Percentiles rank a stretch among this genome's conserved stretches.
Evolutionary conservation across 805 yeast species (phyloP).

Genomic region (Barnettozyma populi): DNA sequence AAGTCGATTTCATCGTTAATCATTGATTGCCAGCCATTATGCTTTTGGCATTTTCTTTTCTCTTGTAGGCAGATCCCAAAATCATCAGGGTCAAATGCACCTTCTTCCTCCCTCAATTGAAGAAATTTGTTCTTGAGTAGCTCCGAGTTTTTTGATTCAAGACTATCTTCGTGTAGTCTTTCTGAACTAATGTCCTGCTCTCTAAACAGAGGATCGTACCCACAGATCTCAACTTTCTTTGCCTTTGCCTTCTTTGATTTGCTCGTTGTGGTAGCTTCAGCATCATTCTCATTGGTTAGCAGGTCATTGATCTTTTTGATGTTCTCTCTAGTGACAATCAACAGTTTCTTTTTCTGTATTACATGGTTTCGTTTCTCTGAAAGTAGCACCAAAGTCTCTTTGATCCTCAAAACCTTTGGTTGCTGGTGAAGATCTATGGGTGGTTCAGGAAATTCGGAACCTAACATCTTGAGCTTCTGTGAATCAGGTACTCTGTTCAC

Average conservation of each 20-base stretch:
- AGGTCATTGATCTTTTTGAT: constrained; percentile 24
- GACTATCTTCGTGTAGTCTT: constrained; percentile 18
- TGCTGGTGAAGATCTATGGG: constrained; percentile 23
- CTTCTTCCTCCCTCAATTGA: constrained; percentile 4
- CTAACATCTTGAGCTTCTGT: constrained; percentile 27
- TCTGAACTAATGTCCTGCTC: constrained; percentile 3
- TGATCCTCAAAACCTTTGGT: constrained; percentile 8
- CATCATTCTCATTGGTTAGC: constrained; percentile 8
- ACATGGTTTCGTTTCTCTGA: constrained; percentile 3
- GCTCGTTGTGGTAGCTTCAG: background rate
- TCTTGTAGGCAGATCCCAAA: constrained; percentile 43
- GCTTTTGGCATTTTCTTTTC: constrained; percentile 50
- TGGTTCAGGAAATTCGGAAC: constrained; percentile 39
- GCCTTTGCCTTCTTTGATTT: constrained; percentile 15
- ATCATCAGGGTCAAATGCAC: background rate
- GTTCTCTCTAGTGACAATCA: constrained; percentile 22
- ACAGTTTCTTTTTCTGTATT: constrained; percentile 13
- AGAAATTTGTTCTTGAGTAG: constrained; percentile 5
- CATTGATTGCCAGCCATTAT: constrained; percentile 43
- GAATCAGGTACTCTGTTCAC: constrained; percentile 8
- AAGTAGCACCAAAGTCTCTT: background rate
- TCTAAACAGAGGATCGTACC: constrained; percentile 36
- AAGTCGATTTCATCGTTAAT: constrained; percentile 31
- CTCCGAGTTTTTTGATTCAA: constrained; percentile 14
- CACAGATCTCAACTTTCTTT: constrained; percentile 47